These are phyloP conservation scores for Sedum album DNA, from an alignment of 164 flowering plant genomes.

Conservation along the genomic window DNA sequence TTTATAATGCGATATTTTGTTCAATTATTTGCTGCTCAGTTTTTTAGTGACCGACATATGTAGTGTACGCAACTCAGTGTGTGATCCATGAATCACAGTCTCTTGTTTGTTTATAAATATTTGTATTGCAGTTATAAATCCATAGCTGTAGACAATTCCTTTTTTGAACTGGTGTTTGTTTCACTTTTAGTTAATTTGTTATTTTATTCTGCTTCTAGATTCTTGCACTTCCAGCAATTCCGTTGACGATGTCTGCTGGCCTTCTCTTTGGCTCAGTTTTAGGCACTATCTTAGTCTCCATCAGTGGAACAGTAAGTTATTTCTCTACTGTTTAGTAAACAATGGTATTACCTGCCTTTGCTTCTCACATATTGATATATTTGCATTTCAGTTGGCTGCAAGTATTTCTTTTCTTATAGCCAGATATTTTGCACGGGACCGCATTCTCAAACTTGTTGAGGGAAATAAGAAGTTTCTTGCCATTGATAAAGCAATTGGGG, in stretches of 20 bases:
- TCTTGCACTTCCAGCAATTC: slow-evolving; percentile 97
- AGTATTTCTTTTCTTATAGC: slow-evolving; percentile 93
- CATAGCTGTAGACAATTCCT: not conserved
- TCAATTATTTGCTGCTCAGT: not conserved
- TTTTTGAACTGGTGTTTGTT: not conserved
- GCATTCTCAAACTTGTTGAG: slow-evolving; percentile 84
- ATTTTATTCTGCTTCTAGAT: slow-evolving; percentile 29
- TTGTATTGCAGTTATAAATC: not conserved
- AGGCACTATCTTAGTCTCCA: slow-evolving; percentile 89
- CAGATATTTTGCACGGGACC: slow-evolving; percentile 99
- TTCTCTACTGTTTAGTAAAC: not conserved
- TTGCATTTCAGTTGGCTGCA: slow-evolving; percentile 72
- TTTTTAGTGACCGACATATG: not conserved
- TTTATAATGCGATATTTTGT: no score
- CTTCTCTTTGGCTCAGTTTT: slow-evolving; percentile 75
- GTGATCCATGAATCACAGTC: not conserved
- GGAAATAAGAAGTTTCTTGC: slow-evolving; percentile 97
- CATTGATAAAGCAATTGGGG: slow-evolving; percentile 97
- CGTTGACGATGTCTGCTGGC: slow-evolving; percentile 97
- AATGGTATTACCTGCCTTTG: not conserved
- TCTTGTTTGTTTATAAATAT: not conserved
- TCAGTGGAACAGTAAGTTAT: slow-evolving; percentile 89
- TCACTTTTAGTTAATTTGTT: not conserved
- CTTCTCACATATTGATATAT: not conserved
- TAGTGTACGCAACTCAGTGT: not conserved